Evolutionary conservation across 352 stramenopile species (phyloP), one percentile per base, ranked within the genome.

Genomic region (Phytophthora litchii): DNA sequence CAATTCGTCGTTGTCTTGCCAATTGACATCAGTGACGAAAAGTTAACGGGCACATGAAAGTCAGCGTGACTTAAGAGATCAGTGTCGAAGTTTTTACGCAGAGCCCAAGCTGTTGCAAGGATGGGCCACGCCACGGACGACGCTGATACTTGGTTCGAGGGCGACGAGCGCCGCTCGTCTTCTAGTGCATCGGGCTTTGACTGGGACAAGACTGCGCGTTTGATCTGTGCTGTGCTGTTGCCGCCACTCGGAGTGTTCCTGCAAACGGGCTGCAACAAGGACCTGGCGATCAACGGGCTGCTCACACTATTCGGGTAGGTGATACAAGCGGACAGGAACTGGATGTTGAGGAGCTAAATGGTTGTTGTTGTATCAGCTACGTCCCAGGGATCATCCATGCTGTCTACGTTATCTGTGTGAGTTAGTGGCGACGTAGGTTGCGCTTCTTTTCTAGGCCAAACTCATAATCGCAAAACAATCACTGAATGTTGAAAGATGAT

Each of bases 211-310:
- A 59, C 75, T 50, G 71, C 72, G 45, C 69, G 70, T 34, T 59
- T 83, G 44, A 64, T 89, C 11, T 75, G 78, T 47, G 60, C 74
- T 4, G 65, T 86, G 47, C 32, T 85, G 27, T 41, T 86, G 25
- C 77, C 77, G 50, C 74, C 77, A 3, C 54, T 87, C 19, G 77
- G 74, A 23, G 77, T 87, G 12, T 84, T 72, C 56, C 64, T 87
- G 40, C 69, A 87, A 65, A 69, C 73, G 3, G 77, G 77, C 45
- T 84, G 74, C 59, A 78, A 47, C 53, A 87, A 83, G 61, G 77
- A 83, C 48, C 59, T 91, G 25, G 75, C 75, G 6, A 86, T 89
- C 58, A 91, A 91, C 59, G 61, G 70, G 10, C 46, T 91, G 61
- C 76, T 91, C 49, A 89, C 78, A 45, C 14, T 88, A 3, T 70